Evolutionary conservation across 1,139 yeast species (phyloP), one percentile per base, ranked within the genome.

Genomic region (Protomyces lactucae-debilis): DNA sequence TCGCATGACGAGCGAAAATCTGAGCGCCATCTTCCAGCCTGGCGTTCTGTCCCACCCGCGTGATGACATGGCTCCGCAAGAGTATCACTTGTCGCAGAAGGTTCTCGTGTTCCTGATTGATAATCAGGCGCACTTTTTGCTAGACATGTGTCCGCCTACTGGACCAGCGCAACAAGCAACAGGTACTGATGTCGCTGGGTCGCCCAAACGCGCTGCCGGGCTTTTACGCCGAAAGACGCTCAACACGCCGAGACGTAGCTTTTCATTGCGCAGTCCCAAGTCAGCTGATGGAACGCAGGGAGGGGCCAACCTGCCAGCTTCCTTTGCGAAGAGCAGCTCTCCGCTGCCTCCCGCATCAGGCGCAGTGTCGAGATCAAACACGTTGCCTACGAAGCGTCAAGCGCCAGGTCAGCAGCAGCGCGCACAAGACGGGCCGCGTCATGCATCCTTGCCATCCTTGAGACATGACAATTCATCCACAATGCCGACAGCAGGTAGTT

Each of bases 1-100:
- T 73, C 79, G 90, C 70, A 93, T 93, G 99, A 86, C 97, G 1
- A 89, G 96, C 1, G 83, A 93, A 70, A 93, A 95, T 73, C 78
- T 93, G 69, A 96, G 98, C 0, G 97, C 98, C 1, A 89, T 93
- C 67, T 93, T 95, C 77, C 99, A 93, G 76, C 99, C 99, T 1
- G 88, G 96, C 23, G 85, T 95, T 18, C 79, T 95, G 59, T 88
- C 96, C 1, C 98, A 93, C 73, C 97, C 97, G 5, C 83, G 81
- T 70, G 98, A 93, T 74, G 97, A 91, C 73, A 83, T 92, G 85
- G 84, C 87, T 60, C 97, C 98, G 0, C 87, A 85, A 45, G 97
- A 93, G 74, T 92, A 92, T 76, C 95, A 89, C 23, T 78, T 91
- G 43, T 88, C 96, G 1, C 90, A 93, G 70, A 81, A 86, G 10